Base-by-base conservation (phyloP, 495 filamentous ascomycete genomes). In the Cryomyces minteri region DNA sequence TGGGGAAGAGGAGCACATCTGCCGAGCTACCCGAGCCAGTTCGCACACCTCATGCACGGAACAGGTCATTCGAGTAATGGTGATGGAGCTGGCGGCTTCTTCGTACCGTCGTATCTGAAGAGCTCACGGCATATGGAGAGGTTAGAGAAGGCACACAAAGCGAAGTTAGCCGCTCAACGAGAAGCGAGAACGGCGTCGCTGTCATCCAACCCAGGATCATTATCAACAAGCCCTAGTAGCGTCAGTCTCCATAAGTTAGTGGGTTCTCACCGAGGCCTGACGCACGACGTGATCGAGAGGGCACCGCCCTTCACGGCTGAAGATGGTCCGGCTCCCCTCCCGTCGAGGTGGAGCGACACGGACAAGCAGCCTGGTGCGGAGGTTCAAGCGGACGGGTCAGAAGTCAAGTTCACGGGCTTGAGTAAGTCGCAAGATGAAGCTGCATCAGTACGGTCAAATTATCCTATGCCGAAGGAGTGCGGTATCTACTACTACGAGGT, bases 401-500 rank as follows among this genome's bases (percentile, higher is more conserved):
- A 94, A 54, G 79, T 93, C 25, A 78, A 81, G 48, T 92, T 84
- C 55, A 63, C 61, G 29, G 79, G 79, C 28, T 61, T 67, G 0
- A 59, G 65, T 39, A 79, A 80, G 58, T 68, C 69, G 31, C 64
- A 69, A 51, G 83, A 94, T 32, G 90, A 95, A 55, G 84, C 85
- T 43, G 85, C 76, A 33, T 74, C 85, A 11, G 72, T 94, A 48
- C 79, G 90, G 32, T 76, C 92, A 33, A 84, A 99, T 54, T 70
- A 88, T 60, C 76, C 77, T 29, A 95, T 98, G 79, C 83, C 90
- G n/a, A 70, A 77, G 40, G 77, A 92, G 59, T 87, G 82, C 52
- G 90, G 90, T 0, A 80, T 98, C 45, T 96, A 94, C 62, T 99
- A 99, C 59, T 99, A 82, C 61, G 90, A 99, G 66, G 76, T 94